A percentile compares a stretch with the other conserved stretches of the same genome.
These are phyloP conservation scores for Suillus sp. DNA, from an alignment of 768 basidiomycete genomes.

Conservation along the genomic window DNA sequence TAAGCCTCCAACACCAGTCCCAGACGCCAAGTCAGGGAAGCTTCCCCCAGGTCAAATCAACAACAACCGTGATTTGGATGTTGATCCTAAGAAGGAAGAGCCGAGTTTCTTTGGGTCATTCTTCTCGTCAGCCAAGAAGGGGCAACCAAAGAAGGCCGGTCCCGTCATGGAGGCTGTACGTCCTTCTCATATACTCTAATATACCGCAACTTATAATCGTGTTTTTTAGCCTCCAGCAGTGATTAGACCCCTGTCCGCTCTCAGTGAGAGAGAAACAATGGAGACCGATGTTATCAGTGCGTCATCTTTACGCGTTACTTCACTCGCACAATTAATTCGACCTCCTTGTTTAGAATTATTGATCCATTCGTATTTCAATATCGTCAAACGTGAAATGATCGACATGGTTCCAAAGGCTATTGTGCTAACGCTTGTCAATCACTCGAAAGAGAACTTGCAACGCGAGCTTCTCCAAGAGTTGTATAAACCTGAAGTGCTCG, in stretches of 20 bases:
- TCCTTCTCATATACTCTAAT: slow-evolving; percentile 6
- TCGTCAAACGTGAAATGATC: slow-evolving; percentile 99
- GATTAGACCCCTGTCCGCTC: slow-evolving; percentile 87
- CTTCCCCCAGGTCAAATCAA: slow-evolving; percentile 67
- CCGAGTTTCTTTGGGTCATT: slow-evolving; percentile 94
- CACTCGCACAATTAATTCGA: slow-evolving; percentile 3
- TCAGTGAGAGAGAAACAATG: slow-evolving; percentile 95
- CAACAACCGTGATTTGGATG: slow-evolving; percentile 93
- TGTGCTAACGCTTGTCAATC: slow-evolving; percentile 85
- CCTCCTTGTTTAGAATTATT: slow-evolving; percentile 67
- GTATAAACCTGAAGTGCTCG: slow-evolving; percentile 95
- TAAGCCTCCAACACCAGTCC: slow-evolving; percentile 59
- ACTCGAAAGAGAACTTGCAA: slow-evolving; percentile 94
- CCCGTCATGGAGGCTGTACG: slow-evolving; percentile 60
- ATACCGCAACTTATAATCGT: neutral
- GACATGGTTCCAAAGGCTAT: slow-evolving; percentile 99
- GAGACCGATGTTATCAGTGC: slow-evolving; percentile 99
- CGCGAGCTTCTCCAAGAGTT: slow-evolving; percentile 92
- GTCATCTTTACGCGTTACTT: slow-evolving; percentile 33
- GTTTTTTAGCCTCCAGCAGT: slow-evolving; percentile 68
- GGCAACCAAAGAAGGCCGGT: slow-evolving; percentile 64
- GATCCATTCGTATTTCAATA: slow-evolving; percentile 96
- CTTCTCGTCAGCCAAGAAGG: slow-evolving; percentile 71
- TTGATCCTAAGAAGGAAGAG: slow-evolving; percentile 88
- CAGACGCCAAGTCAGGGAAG: slow-evolving; percentile 74